Conservation (phyloP, 306 rosid species). For the Amphicarpaea edgeworthii region DNA sequence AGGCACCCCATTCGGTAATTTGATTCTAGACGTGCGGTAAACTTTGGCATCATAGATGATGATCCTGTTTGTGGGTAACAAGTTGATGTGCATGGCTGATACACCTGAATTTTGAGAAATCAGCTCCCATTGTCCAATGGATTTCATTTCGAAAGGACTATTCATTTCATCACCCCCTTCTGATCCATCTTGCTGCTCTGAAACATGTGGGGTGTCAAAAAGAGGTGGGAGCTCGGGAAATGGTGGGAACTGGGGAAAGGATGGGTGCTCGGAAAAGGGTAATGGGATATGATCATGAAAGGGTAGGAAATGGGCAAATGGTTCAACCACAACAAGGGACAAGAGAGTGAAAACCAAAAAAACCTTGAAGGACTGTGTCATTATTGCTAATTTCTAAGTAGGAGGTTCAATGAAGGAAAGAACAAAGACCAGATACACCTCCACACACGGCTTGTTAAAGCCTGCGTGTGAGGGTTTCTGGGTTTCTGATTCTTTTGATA, state of each 20-base stretch:
- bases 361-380: constrained; percentile 55
- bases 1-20: constrained; percentile 48
- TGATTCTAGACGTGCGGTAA: constrained; percentile 60
- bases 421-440: constrained; percentile 8
- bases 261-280: neutral
- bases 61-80: constrained; percentile 76
- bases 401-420: neutral
- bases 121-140: constrained; percentile 60
- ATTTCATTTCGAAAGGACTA: constrained; percentile 20
- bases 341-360: constrained; percentile 48
- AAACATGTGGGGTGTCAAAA: neutral
- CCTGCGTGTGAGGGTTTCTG: neutral
- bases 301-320: neutral
- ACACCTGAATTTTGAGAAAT: constrained; percentile 56
- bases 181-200: neutral
- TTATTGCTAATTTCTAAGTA: constrained; percentile 31
- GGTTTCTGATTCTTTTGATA: constrained; percentile 1
- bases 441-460: constrained; percentile 21
- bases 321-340: constrained; percentile 33
- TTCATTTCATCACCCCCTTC: neutral
- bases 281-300: too few relatives aligned
- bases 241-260: neutral
- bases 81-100: constrained; percentile 74
- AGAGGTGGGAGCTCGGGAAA: neutral
- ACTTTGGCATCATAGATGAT: constrained; percentile 62